Conservation (phyloP, 768 basidiomycete genomes). For the Leccinum arenicola region DNA sequence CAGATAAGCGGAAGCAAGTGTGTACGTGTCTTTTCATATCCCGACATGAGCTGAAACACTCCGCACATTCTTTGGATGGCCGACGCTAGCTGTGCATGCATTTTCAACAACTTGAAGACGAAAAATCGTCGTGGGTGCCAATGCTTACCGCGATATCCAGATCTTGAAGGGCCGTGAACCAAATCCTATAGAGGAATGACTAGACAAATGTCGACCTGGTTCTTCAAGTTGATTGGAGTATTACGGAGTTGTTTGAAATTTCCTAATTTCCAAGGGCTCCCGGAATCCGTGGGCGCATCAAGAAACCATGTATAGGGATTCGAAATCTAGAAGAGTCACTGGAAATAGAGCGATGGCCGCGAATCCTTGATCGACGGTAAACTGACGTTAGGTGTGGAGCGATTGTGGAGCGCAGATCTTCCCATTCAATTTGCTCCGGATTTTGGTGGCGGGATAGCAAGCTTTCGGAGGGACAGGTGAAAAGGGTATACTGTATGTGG, state of each 20-base stretch:
- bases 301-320: neutral
- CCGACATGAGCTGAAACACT: conserved; percentile 12
- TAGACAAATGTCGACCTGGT: neutral
- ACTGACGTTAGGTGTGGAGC: neutral
- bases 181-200: neutral
- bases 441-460: neutral
- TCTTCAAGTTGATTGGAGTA: neutral
- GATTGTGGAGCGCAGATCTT: conserved; percentile 1
- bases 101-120: neutral
- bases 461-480: neutral
- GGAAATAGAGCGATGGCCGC: neutral
- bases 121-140: neutral
- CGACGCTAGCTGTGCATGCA: neutral
- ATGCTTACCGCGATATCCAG: neutral
- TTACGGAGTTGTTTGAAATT: neutral
- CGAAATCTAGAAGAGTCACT: neutral
- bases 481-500: neutral
- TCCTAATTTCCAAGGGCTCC: neutral
- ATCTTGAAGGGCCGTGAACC: neutral
- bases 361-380: conserved; percentile 17
- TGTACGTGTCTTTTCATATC: conserved; percentile 12
- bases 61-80: conserved; percentile 5
- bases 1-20: neutral
- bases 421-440: neutral
- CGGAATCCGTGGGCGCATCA: neutral